Conservation (phyloP, 208 protist species). For the Jaenimonas drosophilae region DNA sequence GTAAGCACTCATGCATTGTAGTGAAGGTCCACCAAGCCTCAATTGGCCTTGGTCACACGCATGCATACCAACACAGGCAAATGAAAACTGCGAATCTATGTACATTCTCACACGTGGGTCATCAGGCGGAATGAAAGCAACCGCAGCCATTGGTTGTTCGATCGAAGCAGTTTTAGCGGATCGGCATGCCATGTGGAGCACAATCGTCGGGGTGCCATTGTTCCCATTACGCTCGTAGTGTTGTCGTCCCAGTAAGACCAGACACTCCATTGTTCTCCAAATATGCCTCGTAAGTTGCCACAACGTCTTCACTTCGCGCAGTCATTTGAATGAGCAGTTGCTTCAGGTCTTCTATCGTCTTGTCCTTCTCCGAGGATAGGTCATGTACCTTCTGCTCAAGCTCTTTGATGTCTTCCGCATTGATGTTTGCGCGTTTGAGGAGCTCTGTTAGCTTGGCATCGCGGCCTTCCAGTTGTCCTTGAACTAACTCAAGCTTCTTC, state of each 20-base stretch:
- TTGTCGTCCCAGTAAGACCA: too few relatives aligned
- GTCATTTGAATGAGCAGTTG: conserved; percentile 63
- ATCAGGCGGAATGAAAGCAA: too few relatives aligned
- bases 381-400: conserved; percentile 93
- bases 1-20: neutral
- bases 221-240: too few relatives aligned
- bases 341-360: conserved; percentile 92
- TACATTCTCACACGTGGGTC: too few relatives aligned
- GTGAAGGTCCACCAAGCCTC: too few relatives aligned
- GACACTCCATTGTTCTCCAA: conserved; percentile 68
- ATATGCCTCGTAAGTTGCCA: conserved; percentile 76
- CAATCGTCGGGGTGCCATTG: too few relatives aligned
- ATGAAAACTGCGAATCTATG: too few relatives aligned
- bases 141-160: too few relatives aligned
- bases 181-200: too few relatives aligned
- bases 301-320: conserved; percentile 49
- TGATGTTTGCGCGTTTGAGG: conserved; percentile 91
- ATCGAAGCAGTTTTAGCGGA: too few relatives aligned
- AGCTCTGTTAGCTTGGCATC: conserved; percentile 91
- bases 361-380: conserved; percentile 94
- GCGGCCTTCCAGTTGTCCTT: conserved; percentile 88
- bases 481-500: conserved; percentile 91
- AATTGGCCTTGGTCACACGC: too few relatives aligned
- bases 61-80: too few relatives aligned
- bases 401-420: conserved; percentile 83